Evolutionary conservation across 176 grass and related monocot genomes (phyloP).

Genomic region (Carex pumila): DNA sequence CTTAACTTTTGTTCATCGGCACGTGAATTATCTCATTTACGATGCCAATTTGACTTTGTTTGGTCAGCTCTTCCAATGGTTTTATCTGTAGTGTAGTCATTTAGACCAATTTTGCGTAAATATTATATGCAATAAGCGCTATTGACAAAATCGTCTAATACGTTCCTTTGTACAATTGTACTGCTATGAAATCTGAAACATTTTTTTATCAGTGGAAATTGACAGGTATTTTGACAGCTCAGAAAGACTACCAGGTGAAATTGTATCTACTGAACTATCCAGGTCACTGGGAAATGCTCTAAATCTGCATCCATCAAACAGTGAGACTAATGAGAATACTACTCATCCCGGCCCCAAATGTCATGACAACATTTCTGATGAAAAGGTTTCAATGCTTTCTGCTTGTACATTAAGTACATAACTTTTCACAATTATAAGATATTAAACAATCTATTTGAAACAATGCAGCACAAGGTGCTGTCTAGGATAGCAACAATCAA

Average conservation of each 20-base stretch:
- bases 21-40: neutral
- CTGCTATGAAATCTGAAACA: neutral
- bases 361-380: constrained; percentile 55
- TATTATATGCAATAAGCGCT: neutral
- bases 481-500: constrained; percentile 78
- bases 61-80: neutral
- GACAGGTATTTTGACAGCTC: constrained; percentile 2
- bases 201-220: constrained; percentile 5
- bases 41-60: neutral
- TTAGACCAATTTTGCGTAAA: neutral
- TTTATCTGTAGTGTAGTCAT: neutral
- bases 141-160: neutral
- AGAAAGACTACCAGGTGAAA: neutral
- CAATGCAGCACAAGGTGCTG: constrained; percentile 42
- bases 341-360: constrained; percentile 35
- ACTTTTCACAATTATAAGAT: neutral
- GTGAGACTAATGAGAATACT: constrained; percentile 15
- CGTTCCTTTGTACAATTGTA: neutral
- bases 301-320: constrained; percentile 59
- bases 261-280: neutral
- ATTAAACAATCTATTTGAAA: neutral
- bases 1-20: neutral
- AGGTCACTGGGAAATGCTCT: constrained; percentile 1
- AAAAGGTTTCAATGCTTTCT: constrained; percentile 42
- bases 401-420: neutral